phyloP scores from a whole-genome alignment of 1,284 basidiomycete species.

The Golubevia sp. region DNA sequence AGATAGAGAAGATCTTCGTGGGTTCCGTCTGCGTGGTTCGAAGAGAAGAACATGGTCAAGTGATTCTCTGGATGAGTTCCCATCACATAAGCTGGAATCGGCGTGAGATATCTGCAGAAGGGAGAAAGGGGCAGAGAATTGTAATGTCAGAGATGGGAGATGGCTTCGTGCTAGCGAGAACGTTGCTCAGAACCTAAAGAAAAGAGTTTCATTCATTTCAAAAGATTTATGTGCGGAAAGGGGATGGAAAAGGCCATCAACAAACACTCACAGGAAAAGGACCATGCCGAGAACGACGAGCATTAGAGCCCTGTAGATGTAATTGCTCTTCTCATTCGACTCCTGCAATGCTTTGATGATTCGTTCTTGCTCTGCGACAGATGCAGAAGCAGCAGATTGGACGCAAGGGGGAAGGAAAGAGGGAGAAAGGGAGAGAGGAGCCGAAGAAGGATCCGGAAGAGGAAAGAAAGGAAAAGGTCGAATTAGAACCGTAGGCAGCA shows the following conservation, averaged over 20 bases:
- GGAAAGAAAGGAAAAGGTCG: too few species aligned
- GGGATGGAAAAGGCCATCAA: neutral
- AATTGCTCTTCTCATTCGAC: constrained; percentile 45
- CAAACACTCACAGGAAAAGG: constrained; percentile 19
- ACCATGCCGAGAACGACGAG: constrained; percentile 36
- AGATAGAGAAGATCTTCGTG: constrained; percentile 53
- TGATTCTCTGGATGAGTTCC: constrained; percentile 56
- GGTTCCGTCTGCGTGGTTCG: constrained; percentile 36
- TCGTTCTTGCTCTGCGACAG: constrained; percentile 34
- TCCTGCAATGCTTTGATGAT: constrained; percentile 36
- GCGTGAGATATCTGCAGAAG: constrained; percentile 38
- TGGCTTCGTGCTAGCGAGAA: too few species aligned
- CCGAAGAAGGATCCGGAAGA: too few species aligned
- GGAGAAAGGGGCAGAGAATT: neutral
- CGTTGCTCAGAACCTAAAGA: too few species aligned
- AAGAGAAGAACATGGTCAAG: constrained; percentile 37
- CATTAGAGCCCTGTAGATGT: constrained; percentile 38
- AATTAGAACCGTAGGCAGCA: too few species aligned
- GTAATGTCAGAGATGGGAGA: too few species aligned
- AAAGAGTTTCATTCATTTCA: neutral
- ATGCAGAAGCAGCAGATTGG: neutral
- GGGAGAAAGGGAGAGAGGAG: neutral
- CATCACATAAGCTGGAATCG: constrained; percentile 48
- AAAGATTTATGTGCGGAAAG: neutral
- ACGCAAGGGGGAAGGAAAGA: neutral